A percentile compares a stretch with the other conserved stretches of the same genome.
Evolutionary conservation across 192 early-diverging fungal genomes (phyloP).

Genomic region (Rhizophagus prolifer): DNA sequence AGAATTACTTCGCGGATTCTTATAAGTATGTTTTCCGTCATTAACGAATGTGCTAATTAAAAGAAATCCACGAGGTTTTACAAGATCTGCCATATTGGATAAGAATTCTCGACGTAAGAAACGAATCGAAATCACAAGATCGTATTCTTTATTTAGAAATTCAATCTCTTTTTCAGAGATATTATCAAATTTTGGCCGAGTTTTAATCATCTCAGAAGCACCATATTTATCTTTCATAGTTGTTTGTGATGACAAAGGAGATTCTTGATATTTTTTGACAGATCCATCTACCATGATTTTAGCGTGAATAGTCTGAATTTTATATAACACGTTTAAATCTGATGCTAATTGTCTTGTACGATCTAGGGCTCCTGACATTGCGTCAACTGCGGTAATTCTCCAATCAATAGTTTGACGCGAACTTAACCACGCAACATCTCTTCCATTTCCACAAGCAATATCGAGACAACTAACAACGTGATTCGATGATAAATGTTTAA

Average conservation of each 20-base stretch:
- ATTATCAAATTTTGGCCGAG: neutral
- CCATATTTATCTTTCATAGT: neutral
- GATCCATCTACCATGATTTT: conserved; percentile 35
- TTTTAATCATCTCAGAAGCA: neutral
- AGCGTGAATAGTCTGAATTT: conserved; percentile 15
- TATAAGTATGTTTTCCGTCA: conserved; percentile 26
- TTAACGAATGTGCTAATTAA: conserved; percentile 45
- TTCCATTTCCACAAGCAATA: conserved; percentile 44
- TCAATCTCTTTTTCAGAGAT: neutral
- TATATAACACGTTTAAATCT: conserved; percentile 6
- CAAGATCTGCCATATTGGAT: conserved; percentile 22
- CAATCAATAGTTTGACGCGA: conserved; percentile 28
- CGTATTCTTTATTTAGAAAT: conserved; percentile 3
- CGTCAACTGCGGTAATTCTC: conserved; percentile 36
- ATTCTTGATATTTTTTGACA: conserved; percentile 19
- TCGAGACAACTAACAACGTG: conserved; percentile 35
- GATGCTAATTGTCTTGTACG: conserved; percentile 29
- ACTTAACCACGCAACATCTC: conserved; percentile 40
- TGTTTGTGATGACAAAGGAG: neutral
- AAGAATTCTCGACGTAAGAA: conserved; percentile 37
- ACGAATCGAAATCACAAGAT: conserved; percentile 41
- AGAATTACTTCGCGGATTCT: conserved; percentile 29
- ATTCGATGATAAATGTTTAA: neutral
- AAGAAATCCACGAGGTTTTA: conserved; percentile 40
- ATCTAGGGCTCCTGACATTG: conserved; percentile 17